These are phyloP conservation scores for Claviceps purpurea DNA, from an alignment of 2,329 filamentous ascomycete species.

Conservation along the genomic window DNA sequence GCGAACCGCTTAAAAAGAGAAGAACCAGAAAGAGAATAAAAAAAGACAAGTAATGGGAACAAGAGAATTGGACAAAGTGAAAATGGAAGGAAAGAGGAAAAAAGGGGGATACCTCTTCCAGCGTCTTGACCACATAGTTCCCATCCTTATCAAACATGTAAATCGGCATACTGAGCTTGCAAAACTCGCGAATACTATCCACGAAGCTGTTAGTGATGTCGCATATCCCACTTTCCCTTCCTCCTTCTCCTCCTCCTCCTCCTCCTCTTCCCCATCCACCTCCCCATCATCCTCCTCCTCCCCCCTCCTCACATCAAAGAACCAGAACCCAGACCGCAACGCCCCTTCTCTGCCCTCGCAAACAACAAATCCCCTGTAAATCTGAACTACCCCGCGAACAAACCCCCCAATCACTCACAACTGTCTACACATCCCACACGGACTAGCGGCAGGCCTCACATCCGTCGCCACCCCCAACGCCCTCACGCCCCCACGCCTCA, in stretches of 20 bases:
- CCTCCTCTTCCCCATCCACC: too few species aligned
- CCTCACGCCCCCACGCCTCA: slow-evolving; percentile 29
- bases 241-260: neutral
- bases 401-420: slow-evolving; percentile 43
- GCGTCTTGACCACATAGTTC: slow-evolving; percentile 53
- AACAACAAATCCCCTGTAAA: neutral
- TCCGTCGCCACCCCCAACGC: slow-evolving; percentile 81
- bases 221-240: slow-evolving; percentile 7
- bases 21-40: neutral
- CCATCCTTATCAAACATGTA: slow-evolving; percentile 87
- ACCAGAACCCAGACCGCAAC: too few species aligned
- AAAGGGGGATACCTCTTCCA: slow-evolving; percentile 45
- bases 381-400: neutral
- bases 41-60: too few species aligned
- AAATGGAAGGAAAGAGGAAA: neutral
- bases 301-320: too few species aligned
- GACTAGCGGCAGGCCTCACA: slow-evolving; percentile 53
- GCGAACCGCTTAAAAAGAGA: neutral
- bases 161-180: slow-evolving; percentile 54
- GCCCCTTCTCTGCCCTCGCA: too few species aligned
- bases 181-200: slow-evolving; percentile 62
- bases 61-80: too few species aligned
- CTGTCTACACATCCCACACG: slow-evolving; percentile 93
- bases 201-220: slow-evolving; percentile 4
- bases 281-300: too few species aligned